Evolutionary conservation across 306 rosid species (phyloP), one percentile per base, ranked within the genome.

Genomic region (Cercis canadensis): DNA sequence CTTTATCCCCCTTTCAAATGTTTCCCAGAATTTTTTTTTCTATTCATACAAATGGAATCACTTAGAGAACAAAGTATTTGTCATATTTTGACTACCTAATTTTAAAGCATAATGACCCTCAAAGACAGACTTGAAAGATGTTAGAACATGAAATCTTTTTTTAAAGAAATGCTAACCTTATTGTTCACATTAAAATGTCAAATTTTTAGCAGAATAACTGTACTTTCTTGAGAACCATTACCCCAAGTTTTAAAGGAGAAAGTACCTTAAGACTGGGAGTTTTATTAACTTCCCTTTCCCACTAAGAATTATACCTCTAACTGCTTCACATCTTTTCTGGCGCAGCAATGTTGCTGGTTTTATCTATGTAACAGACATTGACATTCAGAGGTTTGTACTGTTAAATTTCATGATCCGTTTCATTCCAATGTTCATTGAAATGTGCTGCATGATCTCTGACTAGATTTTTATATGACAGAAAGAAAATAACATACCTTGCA

Each of bases 261-360:
- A n/a, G n/a, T n/a, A n/a, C n/a, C n/a, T n/a, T n/a, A n/a, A n/a
- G n/a, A n/a, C n/a, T n/a, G n/a, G n/a, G n/a, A n/a, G n/a, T n/a
- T n/a, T n/a, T n/a, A n/a, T n/a, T n/a, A n/a, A n/a, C n/a, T n/a
- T n/a, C n/a, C n/a, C n/a, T n/a, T n/a, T n/a, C n/a, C n/a, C n/a
- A n/a, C n/a, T n/a, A n/a, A n/a, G 39, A 47, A 47, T 11, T 32
- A 16, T 19, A 18, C 17, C 21, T 56, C 60, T 74, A 29, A 80
- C 45, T 8, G 41, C 63, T 60, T 31, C 53, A 24, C 72, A 9
- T 70, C 8, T 72, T 46, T 67, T 37, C 29, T 73, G 70, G 55
- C 82, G 84, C 87, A 89, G 97, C 75, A 90, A 94, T 66, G 91
- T 90, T 68, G 97, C 97, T 33, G 98, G 98, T 33, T 94, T 94